Base-by-base conservation (phyloP, 2,329 filamentous ascomycete genomes). In the Ophiosphaerella narmari region DNA sequence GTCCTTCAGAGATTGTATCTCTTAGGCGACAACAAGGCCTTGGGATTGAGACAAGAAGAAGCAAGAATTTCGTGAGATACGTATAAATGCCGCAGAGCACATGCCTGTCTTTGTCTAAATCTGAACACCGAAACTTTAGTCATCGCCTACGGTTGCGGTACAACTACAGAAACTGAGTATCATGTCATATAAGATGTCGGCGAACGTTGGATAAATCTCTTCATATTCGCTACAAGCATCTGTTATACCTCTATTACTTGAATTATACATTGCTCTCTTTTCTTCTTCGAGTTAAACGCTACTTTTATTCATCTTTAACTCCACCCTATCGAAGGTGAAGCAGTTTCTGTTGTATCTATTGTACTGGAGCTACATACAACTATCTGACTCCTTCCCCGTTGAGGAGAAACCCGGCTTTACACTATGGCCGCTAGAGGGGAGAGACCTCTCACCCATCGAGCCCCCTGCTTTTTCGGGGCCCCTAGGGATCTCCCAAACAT, bases 401-500 rank as follows among this genome's bases (percentile, higher is more conserved):
- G 43, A 50, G 26, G 48, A 50, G 23, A 46, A 23, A 26, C 38
- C 48, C 31, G 48, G 33, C 42, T 50, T 50, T 42, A 50, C 48
- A 38, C 42, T 31, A 46, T 50, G 48, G 48, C 37, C 42, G 37
- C 36, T 45, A n/a, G 47, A 35, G 42, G 46, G 42, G 37, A 46
- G 48, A 40, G 32, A 18, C 16, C 16, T 18, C 16, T 18, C 16
- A 3, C 16, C 16, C 16, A 18, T 18, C 16, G 3, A 18, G 16
- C 16, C 16, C 16, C 16, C 16, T 18, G 16, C 2, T 3, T 18
- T 18, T 18, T 18, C 16, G 16, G 16, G 16, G 16, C 3, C 16
- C 16, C 16, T 48, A 29, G 38, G 45, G n/a, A 36, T 42, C 31
- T 41, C 32, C 18, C 14, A 39, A 24, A 12, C 16, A 14, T 35